A percentile compares a stretch with the other conserved stretches of the same genome.
phyloP scores from a whole-genome alignment of 306 rosid genomes.

The Geum urbanum region DNA sequence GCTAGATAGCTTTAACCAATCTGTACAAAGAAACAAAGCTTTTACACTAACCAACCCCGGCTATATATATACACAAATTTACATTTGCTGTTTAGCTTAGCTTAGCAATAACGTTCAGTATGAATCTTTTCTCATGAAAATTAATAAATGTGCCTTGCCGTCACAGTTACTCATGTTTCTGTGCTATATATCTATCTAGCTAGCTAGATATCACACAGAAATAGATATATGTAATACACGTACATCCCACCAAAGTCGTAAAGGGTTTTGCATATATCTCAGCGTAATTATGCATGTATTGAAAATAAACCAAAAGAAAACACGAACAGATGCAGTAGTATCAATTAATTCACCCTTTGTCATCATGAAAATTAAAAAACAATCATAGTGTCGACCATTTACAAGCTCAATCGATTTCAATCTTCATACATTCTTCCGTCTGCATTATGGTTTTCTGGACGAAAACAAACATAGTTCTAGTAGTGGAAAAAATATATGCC shows the following conservation, averaged over 20 bases:
- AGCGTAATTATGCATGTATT: constrained; percentile 18
- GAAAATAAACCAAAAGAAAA: constrained; percentile 18
- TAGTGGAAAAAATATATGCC: background rate
- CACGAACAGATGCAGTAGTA: constrained; percentile 5
- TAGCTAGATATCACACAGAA: background rate
- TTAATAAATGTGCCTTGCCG: constrained; percentile 34
- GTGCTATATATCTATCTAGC: background rate
- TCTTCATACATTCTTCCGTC: constrained; percentile 2
- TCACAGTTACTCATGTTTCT: constrained; percentile 45
- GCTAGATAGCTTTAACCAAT: constrained; percentile 15
- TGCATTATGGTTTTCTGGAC: constrained; percentile 15
- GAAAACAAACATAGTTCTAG: constrained; percentile 1
- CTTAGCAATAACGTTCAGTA: background rate
- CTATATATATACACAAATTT: background rate
- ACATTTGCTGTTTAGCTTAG: too few relatives aligned
- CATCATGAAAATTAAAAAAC: constrained; percentile 15
- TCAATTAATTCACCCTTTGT: constrained; percentile 14
- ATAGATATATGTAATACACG: background rate
- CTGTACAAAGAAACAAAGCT: constrained; percentile 35
- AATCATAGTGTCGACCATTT: constrained; percentile 18
- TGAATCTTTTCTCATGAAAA: constrained; percentile 20
- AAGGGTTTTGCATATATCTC: background rate
- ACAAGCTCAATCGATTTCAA: constrained; percentile 15
- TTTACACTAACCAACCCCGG: constrained; percentile 44
- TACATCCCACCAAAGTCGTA: constrained; percentile 6